Evolutionary conservation across 257 asterid species (phyloP), one percentile per base, ranked within the genome.

Genomic region (Solanum verrucosum): DNA sequence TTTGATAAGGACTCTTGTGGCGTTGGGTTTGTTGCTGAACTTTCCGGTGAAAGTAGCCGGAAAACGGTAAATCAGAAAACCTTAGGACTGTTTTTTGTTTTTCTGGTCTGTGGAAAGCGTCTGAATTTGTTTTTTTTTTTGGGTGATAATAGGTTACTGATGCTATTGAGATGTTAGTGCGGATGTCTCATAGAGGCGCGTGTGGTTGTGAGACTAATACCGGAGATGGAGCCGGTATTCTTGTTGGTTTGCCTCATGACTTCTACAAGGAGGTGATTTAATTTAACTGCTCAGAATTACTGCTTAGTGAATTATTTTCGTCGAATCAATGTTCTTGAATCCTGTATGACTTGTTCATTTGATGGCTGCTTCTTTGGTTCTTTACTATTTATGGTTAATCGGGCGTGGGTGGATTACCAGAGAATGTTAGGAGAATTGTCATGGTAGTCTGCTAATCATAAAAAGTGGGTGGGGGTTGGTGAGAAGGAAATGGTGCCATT

Each of bases 171-270:
- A 97, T 96, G 99, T 91, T 97, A 91, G 94, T 96, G 68, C 92
- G 99, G 86, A 97, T 97, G 99, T 23, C 98, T 7, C 99, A 97
- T 60, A 94, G 99, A 89, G 99, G 99, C 11, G 99, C 99, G 16
- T 97, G 99, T 91, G 99, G 99, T 13, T 97, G 99, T 74, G 99
- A 97, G 94, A 87, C 95, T 1, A 97, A 97, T 90, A 97, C 99
- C n/a, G 99, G 99, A 44, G 99, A 97, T 90, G 99, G 99, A 25
- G 99, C 99, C 87, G 99, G 99, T 49, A 97, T 97, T 92, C 98
- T 97, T 68, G 99, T 97, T 35, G 99, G 94, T 73, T 94, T 97
- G 91, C 98, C 99, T 85, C 98, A 96, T 89, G 93, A 91, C 71
- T 96, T 97, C 91, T 97, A 91, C 92, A 92, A 77, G 90, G 98